phyloP scores from a whole-genome alignment of 192 early-diverging fungal genomes.

The Dimargaris cristalligena region DNA sequence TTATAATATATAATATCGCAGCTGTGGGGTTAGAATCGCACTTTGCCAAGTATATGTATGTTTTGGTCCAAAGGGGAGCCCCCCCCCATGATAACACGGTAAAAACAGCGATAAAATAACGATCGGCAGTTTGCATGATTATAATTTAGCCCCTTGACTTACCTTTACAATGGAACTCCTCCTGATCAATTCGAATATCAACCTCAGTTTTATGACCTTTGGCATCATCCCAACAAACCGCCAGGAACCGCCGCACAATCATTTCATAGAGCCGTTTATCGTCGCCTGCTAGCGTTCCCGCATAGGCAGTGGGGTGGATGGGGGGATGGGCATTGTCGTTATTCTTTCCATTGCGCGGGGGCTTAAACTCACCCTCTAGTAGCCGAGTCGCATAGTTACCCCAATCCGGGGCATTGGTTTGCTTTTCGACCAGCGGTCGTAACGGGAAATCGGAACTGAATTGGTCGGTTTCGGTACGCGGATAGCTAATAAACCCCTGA shows the following conservation, averaged over 20 bases:
- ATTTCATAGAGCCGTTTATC: slow-evolving; percentile 71
- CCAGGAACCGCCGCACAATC: slow-evolving; percentile 73
- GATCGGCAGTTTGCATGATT: too few relatives aligned
- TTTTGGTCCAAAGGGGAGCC: too few relatives aligned
- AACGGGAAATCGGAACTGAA: slow-evolving; percentile 65
- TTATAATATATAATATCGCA: neutral
- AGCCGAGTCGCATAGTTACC: slow-evolving; percentile 35
- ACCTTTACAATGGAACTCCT: slow-evolving; percentile 59
- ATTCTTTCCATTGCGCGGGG: slow-evolving; percentile 63
- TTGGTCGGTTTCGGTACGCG: slow-evolving; percentile 90
- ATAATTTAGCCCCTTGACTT: slow-evolving; percentile 6
- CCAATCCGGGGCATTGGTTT: slow-evolving; percentile 28
- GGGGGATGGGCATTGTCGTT: slow-evolving; percentile 98
- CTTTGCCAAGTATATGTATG: too few relatives aligned
- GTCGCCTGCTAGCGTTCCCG: slow-evolving; percentile 39
- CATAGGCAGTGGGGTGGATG: slow-evolving; percentile 69
- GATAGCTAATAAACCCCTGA: slow-evolving; percentile 82
- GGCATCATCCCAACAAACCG: slow-evolving; percentile 81
- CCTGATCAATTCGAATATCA: slow-evolving; percentile 45
- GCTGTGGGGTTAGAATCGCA: too few relatives aligned
- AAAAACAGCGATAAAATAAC: too few relatives aligned
- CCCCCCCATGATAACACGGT: too few relatives aligned
- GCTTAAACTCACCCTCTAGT: slow-evolving; percentile 41
- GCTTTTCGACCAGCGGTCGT: slow-evolving; percentile 40
- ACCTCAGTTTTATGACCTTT: slow-evolving; percentile 70